A percentile compares a stretch with the other conserved stretches of the same genome.
These are phyloP conservation scores for Alloteropsis semialata DNA, from an alignment of 176 grass and related monocot genomes.

Conservation along the genomic window DNA sequence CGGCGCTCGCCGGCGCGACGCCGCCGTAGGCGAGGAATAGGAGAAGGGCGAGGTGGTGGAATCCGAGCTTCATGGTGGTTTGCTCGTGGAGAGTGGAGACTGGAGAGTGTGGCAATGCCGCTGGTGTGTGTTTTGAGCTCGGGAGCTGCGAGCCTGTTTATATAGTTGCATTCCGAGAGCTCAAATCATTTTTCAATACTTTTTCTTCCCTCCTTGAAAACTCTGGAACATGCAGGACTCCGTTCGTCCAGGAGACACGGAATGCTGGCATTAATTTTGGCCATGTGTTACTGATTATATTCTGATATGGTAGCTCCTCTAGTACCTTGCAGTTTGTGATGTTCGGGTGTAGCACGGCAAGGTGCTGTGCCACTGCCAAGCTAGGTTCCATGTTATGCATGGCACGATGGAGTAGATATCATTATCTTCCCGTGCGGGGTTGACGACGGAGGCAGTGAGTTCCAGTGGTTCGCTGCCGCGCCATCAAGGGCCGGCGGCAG, in stretches of 20 bases:
- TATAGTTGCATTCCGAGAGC: neutral
- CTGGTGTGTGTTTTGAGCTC: conserved; percentile 1
- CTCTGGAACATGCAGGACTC: neutral
- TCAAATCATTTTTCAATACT: neutral
- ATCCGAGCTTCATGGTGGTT: conserved; percentile 17
- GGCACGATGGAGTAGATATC: too few species aligned
- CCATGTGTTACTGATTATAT: neutral
- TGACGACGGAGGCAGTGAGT: too few species aligned
- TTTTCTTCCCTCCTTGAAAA: neutral
- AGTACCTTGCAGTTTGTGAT: too few species aligned
- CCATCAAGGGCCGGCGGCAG: too few species aligned
- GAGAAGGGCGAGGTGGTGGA: neutral
- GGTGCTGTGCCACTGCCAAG: too few species aligned
- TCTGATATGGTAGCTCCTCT: neutral
- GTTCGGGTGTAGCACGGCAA: too few species aligned
- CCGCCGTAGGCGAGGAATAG: neutral
- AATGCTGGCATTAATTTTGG: neutral
- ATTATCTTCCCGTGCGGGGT: too few species aligned
- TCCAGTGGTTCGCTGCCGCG: too few species aligned
- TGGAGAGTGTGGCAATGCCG: too few species aligned
- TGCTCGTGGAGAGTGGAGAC: too few species aligned
- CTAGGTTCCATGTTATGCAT: too few species aligned
- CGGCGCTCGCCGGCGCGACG: conserved; percentile 16
- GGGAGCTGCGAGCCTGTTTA: neutral
- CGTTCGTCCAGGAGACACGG: neutral